Evolutionary conservation across 352 stramenopile species (phyloP), one percentile per base, ranked within the genome.

Genomic region (Pythium insidiosum): DNA sequence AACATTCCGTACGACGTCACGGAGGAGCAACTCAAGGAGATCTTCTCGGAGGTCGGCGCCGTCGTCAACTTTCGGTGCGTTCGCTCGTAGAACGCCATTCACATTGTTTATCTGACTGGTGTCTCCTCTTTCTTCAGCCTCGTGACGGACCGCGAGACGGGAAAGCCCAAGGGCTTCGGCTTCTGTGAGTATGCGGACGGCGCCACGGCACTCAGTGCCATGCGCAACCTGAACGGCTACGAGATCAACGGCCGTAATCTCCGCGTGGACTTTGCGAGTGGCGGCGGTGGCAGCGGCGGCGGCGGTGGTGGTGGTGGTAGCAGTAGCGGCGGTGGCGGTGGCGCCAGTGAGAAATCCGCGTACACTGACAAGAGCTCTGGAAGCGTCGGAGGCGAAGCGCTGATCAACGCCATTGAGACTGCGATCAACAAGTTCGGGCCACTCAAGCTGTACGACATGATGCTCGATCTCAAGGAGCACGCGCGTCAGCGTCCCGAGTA

Each of bases 1-100:
- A 93, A 93, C 56, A 93, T 93, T 40, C 80, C 80, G 37, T 93
- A 93, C 56, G 80, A 93, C 72, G 80, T 93, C 34, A 86, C 80
- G 11, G 80, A 93, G 36, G 80, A 93, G 9, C 77, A 77, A 75
- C 77, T 93, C 29, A 83, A 82, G 50, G 77, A 93, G 55, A 84
- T 93, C 42, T 93, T 93, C 63, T 90, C 80, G 9, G 77, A 84
- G 41, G 80, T 76, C 12, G 80, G 80, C 20, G 78, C 73, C 6
- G 80, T 93, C 38, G 53, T 93, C 43, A 93, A 88, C 51, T 93
- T 93, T 46, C 73, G 80, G 80, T 93, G 33, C 24, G 50, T 28
- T 49, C 34, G n/a, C n/a, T n/a, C n/a, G n/a, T n/a, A n/a, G n/a
- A n/a, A n/a, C n/a, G n/a, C 21, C 3, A 5, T 56, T 20, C 7